A percentile compares a stretch with the other conserved stretches of the same genome.
Evolutionary conservation across 2,329 filamentous ascomycete genomes (phyloP).

Genomic region (Fusarium secorum): DNA sequence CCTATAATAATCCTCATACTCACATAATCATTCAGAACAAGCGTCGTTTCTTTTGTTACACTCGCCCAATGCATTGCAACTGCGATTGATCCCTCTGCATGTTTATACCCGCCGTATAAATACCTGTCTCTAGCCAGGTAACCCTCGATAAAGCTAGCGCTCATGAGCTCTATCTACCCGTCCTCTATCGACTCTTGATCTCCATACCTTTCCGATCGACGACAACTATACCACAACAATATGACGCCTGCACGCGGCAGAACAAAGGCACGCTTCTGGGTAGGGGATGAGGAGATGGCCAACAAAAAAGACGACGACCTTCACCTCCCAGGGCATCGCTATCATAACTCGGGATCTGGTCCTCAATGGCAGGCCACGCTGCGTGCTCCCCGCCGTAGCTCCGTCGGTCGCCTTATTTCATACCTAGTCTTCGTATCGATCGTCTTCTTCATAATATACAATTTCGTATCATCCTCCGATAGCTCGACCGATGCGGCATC

Average conservation of each 20-base stretch:
- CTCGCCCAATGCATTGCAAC: not conserved
- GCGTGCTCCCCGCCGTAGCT: constrained; percentile 59
- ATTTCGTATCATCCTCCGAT: constrained; percentile 45
- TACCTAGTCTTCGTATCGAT: constrained; percentile 62
- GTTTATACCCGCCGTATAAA: not conserved
- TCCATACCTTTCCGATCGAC: not conserved
- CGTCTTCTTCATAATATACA: constrained; percentile 59
- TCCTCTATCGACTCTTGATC: constrained; percentile 1
- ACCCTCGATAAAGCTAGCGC: constrained; percentile 18
- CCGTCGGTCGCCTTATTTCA: constrained; percentile 60
- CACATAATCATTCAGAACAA: not conserved
- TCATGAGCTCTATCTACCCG: constrained; percentile 22
- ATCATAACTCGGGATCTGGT: constrained; percentile 41
- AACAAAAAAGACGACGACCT: constrained; percentile 68
- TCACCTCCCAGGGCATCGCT: constrained; percentile 35
- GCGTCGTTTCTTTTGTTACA: not conserved
- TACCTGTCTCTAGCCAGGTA: constrained; percentile 9
- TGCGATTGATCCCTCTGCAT: constrained; percentile 8
- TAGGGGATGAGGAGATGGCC: constrained; percentile 62
- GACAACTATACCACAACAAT: constrained; percentile 33
- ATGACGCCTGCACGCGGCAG: constrained; percentile 50
- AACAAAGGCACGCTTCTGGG: constrained; percentile 52
- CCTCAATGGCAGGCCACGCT: constrained; percentile 52
- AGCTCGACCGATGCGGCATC: constrained; percentile 11
- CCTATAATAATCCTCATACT: not conserved